Percentiles rank a stretch among this genome's conserved stretches.
phyloP scores from a whole-genome alignment of 192 early-diverging fungal species.

The Phycomyces blakesleeanus region DNA sequence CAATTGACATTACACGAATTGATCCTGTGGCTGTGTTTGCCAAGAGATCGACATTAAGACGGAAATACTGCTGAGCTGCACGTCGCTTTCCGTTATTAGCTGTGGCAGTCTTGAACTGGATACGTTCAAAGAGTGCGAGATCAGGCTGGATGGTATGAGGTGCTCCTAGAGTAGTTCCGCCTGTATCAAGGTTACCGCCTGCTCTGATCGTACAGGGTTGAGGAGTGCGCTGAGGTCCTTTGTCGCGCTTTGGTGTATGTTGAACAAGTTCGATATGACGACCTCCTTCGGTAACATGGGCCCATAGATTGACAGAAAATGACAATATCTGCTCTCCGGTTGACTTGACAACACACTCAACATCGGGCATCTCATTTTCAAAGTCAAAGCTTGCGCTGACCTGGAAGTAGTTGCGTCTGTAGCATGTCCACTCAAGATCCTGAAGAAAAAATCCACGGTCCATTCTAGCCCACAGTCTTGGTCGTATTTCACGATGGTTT shows the following conservation, averaged over 20 bases:
- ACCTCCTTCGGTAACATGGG: slow-evolving; percentile 62
- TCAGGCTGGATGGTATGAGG: slow-evolving; percentile 36
- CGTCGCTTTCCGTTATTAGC: slow-evolving; percentile 87
- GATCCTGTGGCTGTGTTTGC: slow-evolving; percentile 56
- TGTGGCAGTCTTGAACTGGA: slow-evolving; percentile 93
- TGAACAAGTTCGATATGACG: slow-evolving; percentile 78
- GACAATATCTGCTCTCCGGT: slow-evolving; percentile 34
- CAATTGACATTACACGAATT: slow-evolving; percentile 55
- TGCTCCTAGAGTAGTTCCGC: slow-evolving; percentile 33
- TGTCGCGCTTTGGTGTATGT: slow-evolving; percentile 90
- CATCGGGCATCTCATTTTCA: slow-evolving; percentile 45
- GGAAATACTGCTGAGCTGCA: slow-evolving; percentile 87
- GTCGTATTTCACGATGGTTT: background rate
- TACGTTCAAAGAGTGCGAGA: slow-evolving; percentile 70
- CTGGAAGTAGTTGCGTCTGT: slow-evolving; percentile 82
- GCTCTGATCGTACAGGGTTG: slow-evolving; percentile 51
- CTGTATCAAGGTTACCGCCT: slow-evolving; percentile 49
- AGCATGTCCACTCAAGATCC: slow-evolving; percentile 76
- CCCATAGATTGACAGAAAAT: slow-evolving; percentile 75
- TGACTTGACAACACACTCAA: slow-evolving; percentile 63
- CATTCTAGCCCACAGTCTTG: slow-evolving; percentile 55
- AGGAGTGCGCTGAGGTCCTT: slow-evolving; percentile 81
- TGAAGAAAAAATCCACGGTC: slow-evolving; percentile 79
- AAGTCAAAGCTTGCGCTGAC: slow-evolving; percentile 49
- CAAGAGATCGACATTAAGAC: slow-evolving; percentile 65